Evolutionary conservation across 331 rosid genomes (phyloP).

Genomic region (Quercus tomentella): DNA sequence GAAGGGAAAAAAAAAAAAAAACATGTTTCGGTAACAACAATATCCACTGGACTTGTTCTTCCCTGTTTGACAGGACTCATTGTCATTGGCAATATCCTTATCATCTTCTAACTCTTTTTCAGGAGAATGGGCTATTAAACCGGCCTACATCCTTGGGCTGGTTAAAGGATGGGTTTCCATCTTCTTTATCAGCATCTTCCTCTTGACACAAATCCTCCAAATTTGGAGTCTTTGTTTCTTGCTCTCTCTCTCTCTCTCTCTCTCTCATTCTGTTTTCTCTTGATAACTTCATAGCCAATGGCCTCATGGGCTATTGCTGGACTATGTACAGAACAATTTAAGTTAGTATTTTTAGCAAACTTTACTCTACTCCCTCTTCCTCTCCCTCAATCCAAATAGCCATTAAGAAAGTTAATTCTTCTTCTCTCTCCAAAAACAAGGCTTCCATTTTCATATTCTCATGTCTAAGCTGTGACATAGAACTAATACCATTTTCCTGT

Average conservation of each 20-base stretch:
- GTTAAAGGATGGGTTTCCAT: constrained; percentile 18
- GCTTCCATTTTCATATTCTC: constrained; percentile 60
- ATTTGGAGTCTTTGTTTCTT: constrained; percentile 31
- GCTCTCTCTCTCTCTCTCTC: constrained; percentile 22
- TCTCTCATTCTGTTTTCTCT: constrained; percentile 30
- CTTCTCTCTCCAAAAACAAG: constrained; percentile 57
- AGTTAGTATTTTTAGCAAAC: constrained; percentile 5
- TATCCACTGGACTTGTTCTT: constrained; percentile 32
- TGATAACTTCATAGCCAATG: constrained; percentile 38
- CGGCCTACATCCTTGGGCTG: constrained; percentile 11
- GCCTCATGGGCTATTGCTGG: constrained; percentile 35
- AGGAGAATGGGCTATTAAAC: constrained; percentile 45
- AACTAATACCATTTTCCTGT: too few relatives aligned
- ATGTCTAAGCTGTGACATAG: constrained; percentile 59
- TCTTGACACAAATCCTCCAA: constrained; percentile 25
- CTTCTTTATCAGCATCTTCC: constrained; percentile 38
- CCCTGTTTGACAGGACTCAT: constrained; percentile 30
- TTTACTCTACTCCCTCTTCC: too few relatives aligned
- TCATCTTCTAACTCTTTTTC: constrained; percentile 36
- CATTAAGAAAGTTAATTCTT: constrained; percentile 46
- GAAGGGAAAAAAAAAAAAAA: too few relatives aligned
- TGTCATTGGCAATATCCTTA: constrained; percentile 30
- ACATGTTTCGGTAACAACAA: constrained; percentile 27
- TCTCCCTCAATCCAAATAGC: too few relatives aligned
- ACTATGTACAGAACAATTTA: constrained; percentile 27